Evolutionary conservation across 2,329 filamentous ascomycete genomes (phyloP), one percentile per base, ranked within the genome.

Genomic region (Clonostachys sp.): DNA sequence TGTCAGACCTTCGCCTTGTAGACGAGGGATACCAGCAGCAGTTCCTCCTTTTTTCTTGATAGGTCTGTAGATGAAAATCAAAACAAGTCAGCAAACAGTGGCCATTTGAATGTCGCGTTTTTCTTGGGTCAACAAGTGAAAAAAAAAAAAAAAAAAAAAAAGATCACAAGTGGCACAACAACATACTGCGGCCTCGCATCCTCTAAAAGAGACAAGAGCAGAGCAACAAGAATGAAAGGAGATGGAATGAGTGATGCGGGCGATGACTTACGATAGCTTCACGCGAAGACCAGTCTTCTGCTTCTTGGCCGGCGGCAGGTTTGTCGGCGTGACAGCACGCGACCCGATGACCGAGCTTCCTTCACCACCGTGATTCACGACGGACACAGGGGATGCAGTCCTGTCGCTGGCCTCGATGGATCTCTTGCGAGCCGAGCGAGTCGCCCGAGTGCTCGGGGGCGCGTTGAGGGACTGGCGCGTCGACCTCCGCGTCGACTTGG

Each of bases 41-140:
- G 81, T 80, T 56, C 83, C 80, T 51, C 77, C 75, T 65, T 85
- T 86, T 71, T 87, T 89, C 72, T 91, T 91, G 41, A 69, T 61
- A 12, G 87, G 87, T 55, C 87, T 91, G 62, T 53, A 50, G 17
- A n/a, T 42, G 41, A 17, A 42, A 42, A 42, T 42, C 20, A 20
- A 16, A 42, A 8, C n/a, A 42, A 42, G 13, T 17, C 13, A n/a
- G 40, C 9, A 44, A 38, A 40, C 24, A 30, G 24, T 30, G 24
- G 24, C 33, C 43, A 30, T 45, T 42, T 42, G 42, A 13, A 30
- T 24, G 13, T 13, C n/a, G 24, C n/a, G 30, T 34, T 42, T 34
- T 10, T 39, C 33, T 13, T 35, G n/a, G 18, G 30, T 10, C 10
- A 34, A 45, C 18, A 18, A 45, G 42, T 13, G 41, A 34, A n/a